These are phyloP conservation scores for Debaryomyces hansenii DNA, from an alignment of 805 yeast genomes.

Conservation along the genomic window DNA sequence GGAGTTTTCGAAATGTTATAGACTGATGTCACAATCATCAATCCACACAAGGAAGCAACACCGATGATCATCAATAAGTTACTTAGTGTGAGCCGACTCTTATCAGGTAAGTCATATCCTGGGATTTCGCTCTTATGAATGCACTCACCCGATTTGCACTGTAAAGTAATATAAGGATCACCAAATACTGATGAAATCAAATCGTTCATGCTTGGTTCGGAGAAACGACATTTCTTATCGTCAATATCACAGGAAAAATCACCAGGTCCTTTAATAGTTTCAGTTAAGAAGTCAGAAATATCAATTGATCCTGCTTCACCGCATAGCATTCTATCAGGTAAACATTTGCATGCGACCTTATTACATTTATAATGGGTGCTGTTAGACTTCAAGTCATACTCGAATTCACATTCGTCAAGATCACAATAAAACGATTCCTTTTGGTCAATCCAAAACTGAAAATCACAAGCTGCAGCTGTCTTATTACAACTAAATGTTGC, in stretches of 20 bases:
- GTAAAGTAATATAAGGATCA: constrained; percentile 82
- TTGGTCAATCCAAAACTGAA: constrained; percentile 95
- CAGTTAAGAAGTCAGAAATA: constrained; percentile 86
- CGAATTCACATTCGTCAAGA: constrained; percentile 67
- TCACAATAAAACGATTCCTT: constrained; percentile 90
- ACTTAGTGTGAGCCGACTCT: constrained; percentile 41
- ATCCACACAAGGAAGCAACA: constrained; percentile 43
- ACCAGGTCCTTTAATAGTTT: constrained; percentile 92
- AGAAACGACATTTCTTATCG: constrained; percentile 66
- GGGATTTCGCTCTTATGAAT: constrained; percentile 90
- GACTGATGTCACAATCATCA: constrained; percentile 41
- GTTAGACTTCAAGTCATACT: constrained; percentile 61
- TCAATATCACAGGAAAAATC: constrained; percentile 77
- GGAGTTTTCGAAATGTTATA: constrained; percentile 61
- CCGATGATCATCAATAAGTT: constrained; percentile 49
- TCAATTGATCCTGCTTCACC: constrained; percentile 94
- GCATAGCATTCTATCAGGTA: constrained; percentile 91
- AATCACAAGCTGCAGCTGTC: constrained; percentile 66
- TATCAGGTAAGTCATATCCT: constrained; percentile 73
- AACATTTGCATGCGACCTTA: constrained; percentile 78
- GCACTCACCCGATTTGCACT: constrained; percentile 88
- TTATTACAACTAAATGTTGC: constrained; percentile 88
- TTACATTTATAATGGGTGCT: constrained; percentile 77
- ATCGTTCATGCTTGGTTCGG: constrained; percentile 96
- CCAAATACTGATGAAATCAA: constrained; percentile 89